A percentile compares a stretch with the other conserved stretches of the same genome.
phyloP scores from a whole-genome alignment of 2,329 filamentous ascomycete species.

The Phialophora expanda region DNA sequence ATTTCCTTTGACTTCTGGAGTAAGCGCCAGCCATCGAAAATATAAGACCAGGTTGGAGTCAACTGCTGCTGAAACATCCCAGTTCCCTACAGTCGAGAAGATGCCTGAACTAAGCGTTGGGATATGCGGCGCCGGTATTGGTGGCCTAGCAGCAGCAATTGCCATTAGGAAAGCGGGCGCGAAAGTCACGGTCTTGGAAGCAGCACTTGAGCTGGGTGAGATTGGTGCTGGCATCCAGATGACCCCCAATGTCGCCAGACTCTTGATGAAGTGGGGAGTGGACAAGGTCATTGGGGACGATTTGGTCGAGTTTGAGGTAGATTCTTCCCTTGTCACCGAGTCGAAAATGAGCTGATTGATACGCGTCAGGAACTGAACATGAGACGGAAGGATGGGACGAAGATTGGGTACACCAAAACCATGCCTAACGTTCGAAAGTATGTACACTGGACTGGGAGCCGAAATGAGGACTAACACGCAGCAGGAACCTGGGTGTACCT shows the following conservation, averaged over 20 bases:
- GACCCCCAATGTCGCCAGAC: constrained; percentile 39
- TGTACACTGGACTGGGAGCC: neutral
- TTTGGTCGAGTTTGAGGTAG: constrained; percentile 46
- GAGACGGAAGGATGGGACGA: constrained; percentile 46
- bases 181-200: constrained; percentile 37
- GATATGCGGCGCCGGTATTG: constrained; percentile 50
- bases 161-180: constrained; percentile 49
- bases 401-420: constrained; percentile 48
- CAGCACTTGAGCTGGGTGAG: constrained; percentile 48
- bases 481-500: constrained; percentile 26
- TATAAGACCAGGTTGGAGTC: neutral
- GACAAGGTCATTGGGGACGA: constrained; percentile 50
- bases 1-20: neutral
- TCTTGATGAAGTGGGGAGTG: constrained; percentile 50
- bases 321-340: neutral
- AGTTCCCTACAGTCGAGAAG: neutral
- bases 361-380: constrained; percentile 42
- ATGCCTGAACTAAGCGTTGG: constrained; percentile 38
- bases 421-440: constrained; percentile 27
- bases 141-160: constrained; percentile 54
- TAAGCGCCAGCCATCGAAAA: neutral
- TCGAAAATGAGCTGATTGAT: neutral
- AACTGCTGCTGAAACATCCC: neutral
- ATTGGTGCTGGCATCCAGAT: constrained; percentile 43
- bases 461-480: constrained; percentile 10